Evolutionary conservation across 2,329 filamentous ascomycete species (phyloP).

Genomic region (Beauveria medogensis): DNA sequence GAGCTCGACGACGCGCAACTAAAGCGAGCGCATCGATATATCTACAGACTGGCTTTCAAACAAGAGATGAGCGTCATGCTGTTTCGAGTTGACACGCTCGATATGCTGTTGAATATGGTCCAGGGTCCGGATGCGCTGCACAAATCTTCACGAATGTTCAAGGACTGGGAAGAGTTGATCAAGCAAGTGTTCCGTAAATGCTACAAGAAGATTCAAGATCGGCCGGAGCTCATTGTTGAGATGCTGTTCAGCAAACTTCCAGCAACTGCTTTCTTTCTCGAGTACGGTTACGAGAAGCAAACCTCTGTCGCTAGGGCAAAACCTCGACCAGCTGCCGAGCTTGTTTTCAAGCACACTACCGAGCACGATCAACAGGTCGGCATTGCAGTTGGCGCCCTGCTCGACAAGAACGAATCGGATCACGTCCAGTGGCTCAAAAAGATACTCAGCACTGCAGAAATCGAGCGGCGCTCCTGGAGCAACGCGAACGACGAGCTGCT

Average conservation of each 20-base stretch:
- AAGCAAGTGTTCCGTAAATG: slow-evolving; percentile 77
- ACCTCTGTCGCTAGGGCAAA: slow-evolving; percentile 56
- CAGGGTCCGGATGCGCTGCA: slow-evolving; percentile 77
- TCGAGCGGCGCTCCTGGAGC: slow-evolving; percentile 71
- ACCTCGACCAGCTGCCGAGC: slow-evolving; percentile 64
- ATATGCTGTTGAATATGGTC: slow-evolving; percentile 82
- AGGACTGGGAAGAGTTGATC: slow-evolving; percentile 86
- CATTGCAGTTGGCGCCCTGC: slow-evolving; percentile 68
- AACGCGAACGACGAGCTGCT: slow-evolving; percentile 56
- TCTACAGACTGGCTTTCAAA: slow-evolving; percentile 92
- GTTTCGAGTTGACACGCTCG: slow-evolving; percentile 84
- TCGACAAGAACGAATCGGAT: slow-evolving; percentile 71
- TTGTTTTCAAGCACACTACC: slow-evolving; percentile 70
- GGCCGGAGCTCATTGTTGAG: slow-evolving; percentile 80
- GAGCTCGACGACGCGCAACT: slow-evolving; percentile 75
- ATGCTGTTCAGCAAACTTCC: slow-evolving; percentile 91
- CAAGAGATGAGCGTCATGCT: slow-evolving; percentile 83
- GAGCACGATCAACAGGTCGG: slow-evolving; percentile 65
- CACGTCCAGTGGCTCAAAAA: slow-evolving; percentile 77
- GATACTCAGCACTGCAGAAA: slow-evolving; percentile 57
- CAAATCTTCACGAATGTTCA: slow-evolving; percentile 56
- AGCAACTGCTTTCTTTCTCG: slow-evolving; percentile 75
- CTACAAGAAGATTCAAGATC: slow-evolving; percentile 74
- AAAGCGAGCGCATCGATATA: slow-evolving; percentile 87
- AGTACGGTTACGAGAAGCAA: slow-evolving; percentile 82